Evolutionary conservation across 306 rosid genomes (phyloP).

Genomic region (Styphnolobium japonicum): DNA sequence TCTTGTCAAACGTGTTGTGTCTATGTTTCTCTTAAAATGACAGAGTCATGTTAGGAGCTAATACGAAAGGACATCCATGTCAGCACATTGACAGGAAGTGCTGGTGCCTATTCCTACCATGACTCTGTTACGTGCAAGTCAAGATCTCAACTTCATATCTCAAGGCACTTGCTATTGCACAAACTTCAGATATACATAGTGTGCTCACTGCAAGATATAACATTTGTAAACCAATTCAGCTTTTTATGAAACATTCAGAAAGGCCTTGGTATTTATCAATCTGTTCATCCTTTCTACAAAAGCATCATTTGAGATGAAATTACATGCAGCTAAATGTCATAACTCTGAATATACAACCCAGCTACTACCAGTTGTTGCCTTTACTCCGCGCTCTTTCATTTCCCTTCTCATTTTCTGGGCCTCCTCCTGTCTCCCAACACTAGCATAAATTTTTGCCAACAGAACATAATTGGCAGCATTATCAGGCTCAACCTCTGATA

Average conservation of each 20-base stretch:
- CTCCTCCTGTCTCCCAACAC: conserved; percentile 69
- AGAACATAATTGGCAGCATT: conserved; percentile 76
- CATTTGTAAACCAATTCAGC: not conserved
- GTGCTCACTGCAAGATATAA: not conserved
- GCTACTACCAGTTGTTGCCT: conserved; percentile 59
- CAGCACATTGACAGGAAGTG: not conserved
- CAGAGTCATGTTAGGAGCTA: not conserved
- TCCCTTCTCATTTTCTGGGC: conserved; percentile 52
- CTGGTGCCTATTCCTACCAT: not conserved
- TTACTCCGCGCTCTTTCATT: conserved; percentile 60
- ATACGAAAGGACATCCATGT: not conserved
- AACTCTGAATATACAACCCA: conserved; percentile 67
- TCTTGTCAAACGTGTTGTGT: not conserved
- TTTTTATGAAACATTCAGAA: not conserved
- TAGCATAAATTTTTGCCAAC: conserved; percentile 58
- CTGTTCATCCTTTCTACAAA: not conserved
- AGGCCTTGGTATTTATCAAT: not conserved
- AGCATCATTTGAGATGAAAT: not conserved
- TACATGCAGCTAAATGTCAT: not conserved
- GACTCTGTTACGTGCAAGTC: not conserved
- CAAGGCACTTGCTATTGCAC: not conserved
- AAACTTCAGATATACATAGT: not conserved
- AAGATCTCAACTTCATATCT: not conserved
- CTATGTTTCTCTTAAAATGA: not conserved
- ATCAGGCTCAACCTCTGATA: conserved; percentile 68